Evolutionary conservation across 1,139 yeast species (phyloP), one percentile per base, ranked within the genome.

Genomic region (Diutina pseudorugosa): DNA sequence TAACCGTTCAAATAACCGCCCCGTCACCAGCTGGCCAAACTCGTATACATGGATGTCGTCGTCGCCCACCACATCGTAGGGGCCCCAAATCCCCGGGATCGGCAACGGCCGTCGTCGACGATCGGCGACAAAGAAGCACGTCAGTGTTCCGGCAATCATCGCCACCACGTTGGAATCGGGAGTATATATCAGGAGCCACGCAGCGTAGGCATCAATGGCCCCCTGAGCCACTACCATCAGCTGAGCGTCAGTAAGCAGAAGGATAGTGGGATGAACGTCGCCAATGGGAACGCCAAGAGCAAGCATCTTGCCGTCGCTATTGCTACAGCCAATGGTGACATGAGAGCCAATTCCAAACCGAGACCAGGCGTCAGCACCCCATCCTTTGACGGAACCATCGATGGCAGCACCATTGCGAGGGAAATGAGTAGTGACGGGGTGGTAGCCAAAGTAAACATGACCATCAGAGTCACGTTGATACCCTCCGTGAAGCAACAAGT

Each of bases 11-110:
- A 23, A 27, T 25, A 45, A 11, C 12, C 6, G 12, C 4, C 49
- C 49, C 20, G 49, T 45, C 14, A 18, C 16, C 41, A 18, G 49
- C 40, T 45, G 49, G 16, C 49, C 49, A 18, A 45, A 45, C 16
- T 45, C 36, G n/a, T 16, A 45, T n/a, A 45, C 11, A 8, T 27
- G n/a, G 14, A 25, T 4, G 4, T 45, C 4, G 16, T 23, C n/a
- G 21, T 16, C 14, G 21, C 11, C 18, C n/a, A 33, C 27, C 11
- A 45, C 21, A 4, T 8, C 12, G 6, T n/a, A 25, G 7, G 49
- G 49, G 2, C 49, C 49, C 49, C 49, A 45, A 16, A 45, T 27
- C 23, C 49, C 49, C 9, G 49, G 40, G 14, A 25, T 45, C 33
- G 33, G 20, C 21, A 16, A 3, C 18, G 47, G n/a, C 18, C 18